Base-by-base conservation (phyloP, 2,329 filamentous ascomycete genomes). In the Phaeoacremonium minimum region DNA sequence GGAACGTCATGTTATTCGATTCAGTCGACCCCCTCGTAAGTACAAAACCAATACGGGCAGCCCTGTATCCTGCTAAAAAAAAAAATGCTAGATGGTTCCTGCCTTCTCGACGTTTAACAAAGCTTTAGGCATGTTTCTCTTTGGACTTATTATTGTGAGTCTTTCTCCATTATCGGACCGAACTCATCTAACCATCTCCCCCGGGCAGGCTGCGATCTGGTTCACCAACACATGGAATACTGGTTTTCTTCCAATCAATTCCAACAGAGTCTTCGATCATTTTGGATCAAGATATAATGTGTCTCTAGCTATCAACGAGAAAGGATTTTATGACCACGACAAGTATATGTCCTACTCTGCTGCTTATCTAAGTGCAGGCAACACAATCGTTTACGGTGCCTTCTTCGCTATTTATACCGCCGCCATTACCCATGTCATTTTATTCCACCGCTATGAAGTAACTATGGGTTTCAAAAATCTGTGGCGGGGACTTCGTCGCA, bases 31-130 rank as follows among this genome's bases (percentile, higher is more conserved):
- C 66, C 50, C 60, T 45, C 30, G 47, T n/a, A n/a, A n/a, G n/a
- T n/a, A n/a, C n/a, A n/a, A n/a, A n/a, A n/a, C n/a, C n/a, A n/a
- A n/a, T n/a, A n/a, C n/a, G n/a, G n/a, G n/a, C n/a, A n/a, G n/a
- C n/a, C n/a, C n/a, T n/a, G n/a, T n/a, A n/a, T n/a, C n/a, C n/a
- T n/a, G n/a, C n/a, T n/a, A n/a, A n/a, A n/a, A n/a, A n/a, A n/a
- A n/a, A n/a, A n/a, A n/a, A n/a, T n/a, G n/a, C n/a, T n/a, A n/a
- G n/a, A n/a, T 56, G 48, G 61, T 69, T 7, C 71, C 72, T 4
- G 72, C 71, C 49, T 73, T 78, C 57, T 75, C 73, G 18, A 81
- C 80, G 30, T 64, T 77, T 37, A 85, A 85, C 54, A 75, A 73
- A 15, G 64, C 81, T 42, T 58, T 80, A 30, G 79, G 79, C 18